phyloP scores from a whole-genome alignment of 352 stramenopile genomes.

The Aphanomyces euteiches region DNA sequence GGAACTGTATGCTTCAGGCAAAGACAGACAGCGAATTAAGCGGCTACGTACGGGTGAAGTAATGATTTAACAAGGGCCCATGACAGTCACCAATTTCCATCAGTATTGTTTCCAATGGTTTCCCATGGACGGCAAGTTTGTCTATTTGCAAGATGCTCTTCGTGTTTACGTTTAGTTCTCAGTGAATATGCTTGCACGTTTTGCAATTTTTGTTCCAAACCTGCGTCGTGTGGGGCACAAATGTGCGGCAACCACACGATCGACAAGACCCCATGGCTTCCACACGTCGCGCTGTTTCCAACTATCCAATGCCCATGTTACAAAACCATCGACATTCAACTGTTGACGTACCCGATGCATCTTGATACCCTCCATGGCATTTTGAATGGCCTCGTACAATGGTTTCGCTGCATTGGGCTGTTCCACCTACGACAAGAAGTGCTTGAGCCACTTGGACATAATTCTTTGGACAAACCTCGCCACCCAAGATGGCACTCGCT shows the following conservation, averaged over 20 bases:
- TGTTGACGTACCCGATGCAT: background rate
- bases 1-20: too few species aligned
- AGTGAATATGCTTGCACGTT: constrained; percentile 51
- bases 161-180: background rate
- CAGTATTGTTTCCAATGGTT: too few species aligned
- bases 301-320: background rate
- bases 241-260: constrained; percentile 44
- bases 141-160: constrained; percentile 1
- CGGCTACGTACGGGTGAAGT: too few species aligned
- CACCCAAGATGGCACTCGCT: constrained; percentile 64
- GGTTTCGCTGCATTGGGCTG: constrained; percentile 72
- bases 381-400: constrained; percentile 79
- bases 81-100: too few species aligned
- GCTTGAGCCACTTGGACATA: background rate
- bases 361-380: constrained; percentile 41
- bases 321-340: too few species aligned
- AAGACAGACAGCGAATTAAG: too few species aligned
- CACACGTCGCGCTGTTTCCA: constrained; percentile 37
- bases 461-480: constrained; percentile 26
- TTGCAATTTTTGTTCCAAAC: constrained; percentile 70
- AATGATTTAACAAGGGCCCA: too few species aligned
- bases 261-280: constrained; percentile 46
- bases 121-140: background rate
- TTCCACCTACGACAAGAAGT: constrained; percentile 39
- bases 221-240: constrained; percentile 45